phyloP scores from a whole-genome alignment of 768 basidiomycete genomes.

The Fistulinella prunicolor region DNA sequence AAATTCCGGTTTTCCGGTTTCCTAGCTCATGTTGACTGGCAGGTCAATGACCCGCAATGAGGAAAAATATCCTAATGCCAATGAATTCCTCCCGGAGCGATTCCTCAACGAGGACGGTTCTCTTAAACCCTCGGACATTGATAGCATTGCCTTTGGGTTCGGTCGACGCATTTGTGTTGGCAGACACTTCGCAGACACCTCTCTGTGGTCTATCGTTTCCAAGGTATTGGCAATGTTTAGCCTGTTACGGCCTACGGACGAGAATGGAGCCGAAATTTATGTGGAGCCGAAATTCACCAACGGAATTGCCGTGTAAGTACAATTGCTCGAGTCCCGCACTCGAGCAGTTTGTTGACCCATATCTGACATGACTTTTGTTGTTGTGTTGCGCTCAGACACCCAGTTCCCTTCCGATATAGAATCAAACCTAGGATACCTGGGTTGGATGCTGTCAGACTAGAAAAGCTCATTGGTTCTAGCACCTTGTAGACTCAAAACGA shows the following conservation, averaged over 20 bases:
- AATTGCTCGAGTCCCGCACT: too few relatives aligned
- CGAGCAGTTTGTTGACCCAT: neutral
- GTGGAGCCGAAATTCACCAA: constrained; percentile 4
- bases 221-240: constrained; percentile 9
- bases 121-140: constrained; percentile 3
- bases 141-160: constrained; percentile 20
- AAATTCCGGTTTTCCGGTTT: too few relatives aligned
- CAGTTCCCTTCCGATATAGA: too few relatives aligned
- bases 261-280: constrained; percentile 4
- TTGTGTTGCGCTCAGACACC: neutral
- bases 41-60: constrained; percentile 21
- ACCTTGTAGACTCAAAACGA: too few relatives aligned
- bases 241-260: constrained; percentile 5
- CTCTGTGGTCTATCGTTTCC: constrained; percentile 8
- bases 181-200: constrained; percentile 20
- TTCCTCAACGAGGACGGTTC: constrained; percentile 31
- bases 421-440: too few relatives aligned
- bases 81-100: constrained; percentile 37
- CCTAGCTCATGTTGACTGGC: neutral
- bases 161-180: constrained; percentile 25
- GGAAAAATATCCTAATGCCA: constrained; percentile 33
- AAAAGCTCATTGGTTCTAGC: too few relatives aligned
- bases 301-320: constrained; percentile 4
- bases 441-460: too few relatives aligned
- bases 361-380: too few relatives aligned